Base-by-base conservation (phyloP, 768 basidiomycete species). In the Serendipita sp. region DNA sequence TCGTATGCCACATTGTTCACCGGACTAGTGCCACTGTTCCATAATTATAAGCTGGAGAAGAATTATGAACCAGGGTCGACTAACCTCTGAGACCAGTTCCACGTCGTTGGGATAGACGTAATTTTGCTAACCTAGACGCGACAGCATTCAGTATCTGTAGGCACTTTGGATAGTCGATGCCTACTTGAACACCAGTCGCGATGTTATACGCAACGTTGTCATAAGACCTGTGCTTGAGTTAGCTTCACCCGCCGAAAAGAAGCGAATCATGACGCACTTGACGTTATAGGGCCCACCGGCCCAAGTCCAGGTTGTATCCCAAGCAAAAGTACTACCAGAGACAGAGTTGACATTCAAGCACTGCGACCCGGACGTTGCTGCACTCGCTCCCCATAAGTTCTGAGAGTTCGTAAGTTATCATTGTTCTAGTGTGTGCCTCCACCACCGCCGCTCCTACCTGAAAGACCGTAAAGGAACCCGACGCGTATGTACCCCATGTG, bases 181-280 rank as follows among this genome's bases (percentile, higher is more conserved):
- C 10, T 23, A 60, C 56, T 60, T 60, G 18, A 35, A 60, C 32
- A n/a, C 56, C 56, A n/a, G 56, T 60, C 16, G 56, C 15, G 34
- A 60, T 60, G n/a, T 60, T 60, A 35, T 60, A 60, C 5, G 56
- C 56, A 60, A 60, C 35, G 56, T 60, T 60, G 34, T 60, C 56
- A n/a, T 60, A 60, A 10, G 56, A 60, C 35, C 56, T 60, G 32
- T 10, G n/a, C 30, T 7, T 7, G 5, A 5, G 7, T 52, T 8
- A 52, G 48, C n/a, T 5, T 5, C 48, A 18, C 18, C 7, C n/a
- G n/a, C 7, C 5, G 7, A n/a, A 23, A 52, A 23, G 10, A 15
- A 60, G n/a, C 8, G 56, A 10, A 10, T 32, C 5, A 28, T n/a
- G 56, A 18, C 56, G 10, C n/a, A 60, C 56, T 60, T 60, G 56